Evolutionary conservation across 345 rosid genomes (phyloP).

Genomic region (Eutrema heterophyllum): DNA sequence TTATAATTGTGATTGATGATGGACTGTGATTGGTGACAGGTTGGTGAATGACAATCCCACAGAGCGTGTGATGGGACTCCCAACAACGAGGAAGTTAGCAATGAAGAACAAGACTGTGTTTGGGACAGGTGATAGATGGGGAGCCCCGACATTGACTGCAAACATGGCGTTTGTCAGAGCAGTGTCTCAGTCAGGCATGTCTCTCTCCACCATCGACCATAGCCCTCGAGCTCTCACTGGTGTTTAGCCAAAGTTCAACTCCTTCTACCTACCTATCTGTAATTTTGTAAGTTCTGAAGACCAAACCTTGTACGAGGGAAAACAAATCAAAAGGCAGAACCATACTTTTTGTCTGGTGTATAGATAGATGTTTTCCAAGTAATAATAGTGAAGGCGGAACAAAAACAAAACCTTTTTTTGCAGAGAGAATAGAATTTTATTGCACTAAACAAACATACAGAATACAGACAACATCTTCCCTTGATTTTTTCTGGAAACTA

Average conservation of each 20-base stretch:
- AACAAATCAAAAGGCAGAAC: not conserved
- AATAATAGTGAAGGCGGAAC: not conserved
- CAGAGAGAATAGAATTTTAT: constrained; percentile 3
- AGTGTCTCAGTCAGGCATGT: constrained; percentile 88
- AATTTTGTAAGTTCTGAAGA: not conserved
- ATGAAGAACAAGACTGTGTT: constrained; percentile 75
- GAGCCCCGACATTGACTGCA: constrained; percentile 78
- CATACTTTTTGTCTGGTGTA: not conserved
- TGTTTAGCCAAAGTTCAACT: constrained; percentile 25
- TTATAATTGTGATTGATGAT: not conserved
- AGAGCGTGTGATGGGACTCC: constrained; percentile 66
- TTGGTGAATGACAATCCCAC: constrained; percentile 68
- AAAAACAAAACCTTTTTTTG: not conserved
- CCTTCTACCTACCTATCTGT: not conserved
- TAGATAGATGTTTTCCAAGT: not conserved
- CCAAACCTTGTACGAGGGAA: not conserved
- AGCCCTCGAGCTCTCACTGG: constrained; percentile 88
- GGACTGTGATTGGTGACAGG: constrained; percentile 37
- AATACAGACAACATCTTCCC: constrained; percentile 16
- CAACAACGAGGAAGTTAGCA: constrained; percentile 86
- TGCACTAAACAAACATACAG: constrained; percentile 9
- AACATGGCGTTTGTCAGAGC: constrained; percentile 90
- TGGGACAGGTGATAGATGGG: constrained; percentile 88
- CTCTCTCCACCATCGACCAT: constrained; percentile 63
- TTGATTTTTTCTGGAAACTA: not conserved